Evolutionary conservation across 805 yeast genomes (phyloP), one percentile per base, ranked within the genome.

Genomic region (Saccharomyces jurei): DNA sequence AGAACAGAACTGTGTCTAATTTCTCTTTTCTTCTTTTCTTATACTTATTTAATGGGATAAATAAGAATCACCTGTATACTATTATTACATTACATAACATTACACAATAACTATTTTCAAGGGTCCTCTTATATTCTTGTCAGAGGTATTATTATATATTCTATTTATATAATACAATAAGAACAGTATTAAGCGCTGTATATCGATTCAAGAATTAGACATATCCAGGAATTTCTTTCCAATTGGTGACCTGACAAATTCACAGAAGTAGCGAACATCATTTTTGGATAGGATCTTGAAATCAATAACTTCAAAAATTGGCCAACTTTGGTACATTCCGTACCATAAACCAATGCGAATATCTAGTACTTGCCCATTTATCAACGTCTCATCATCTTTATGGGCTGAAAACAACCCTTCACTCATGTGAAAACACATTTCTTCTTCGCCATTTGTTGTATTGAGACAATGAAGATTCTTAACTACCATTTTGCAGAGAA

Each of bases 361-460:
- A 41, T 58, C 61, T 22, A 62, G 46, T n/a, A 60, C 55, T 44
- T 56, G 62, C 27, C 63, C 63, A 6, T 30, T 47, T 48, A 57
- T 58, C 17, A 52, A 55, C 9, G 14, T 30, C 6, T 11, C n/a
- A 26, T 25, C 28, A 10, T 46, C 21, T 46, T 46, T 25, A 46
- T 46, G 49, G 17, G 25, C 11, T 11, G 44, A 36, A 46, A 46
- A 46, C 13, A 46, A 46, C 8, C 28, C 10, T 21, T 49, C 26
- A 21, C 28, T 31, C 41, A 29, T 21, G 28, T 49, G 31, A 6
- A 49, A 14, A 28, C 46, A 17, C 26, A 49, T 26, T n/a, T 31
- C 32, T 28, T 22, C 41, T 30, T 6, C 26, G 14, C 32, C n/a
- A 48, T 48, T 25, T 25, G 10, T 46, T 14, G 10, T 3, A 46